Base-by-base conservation (phyloP, 108 stramenopile species). In the Nannochloropsis gaditana region DNA sequence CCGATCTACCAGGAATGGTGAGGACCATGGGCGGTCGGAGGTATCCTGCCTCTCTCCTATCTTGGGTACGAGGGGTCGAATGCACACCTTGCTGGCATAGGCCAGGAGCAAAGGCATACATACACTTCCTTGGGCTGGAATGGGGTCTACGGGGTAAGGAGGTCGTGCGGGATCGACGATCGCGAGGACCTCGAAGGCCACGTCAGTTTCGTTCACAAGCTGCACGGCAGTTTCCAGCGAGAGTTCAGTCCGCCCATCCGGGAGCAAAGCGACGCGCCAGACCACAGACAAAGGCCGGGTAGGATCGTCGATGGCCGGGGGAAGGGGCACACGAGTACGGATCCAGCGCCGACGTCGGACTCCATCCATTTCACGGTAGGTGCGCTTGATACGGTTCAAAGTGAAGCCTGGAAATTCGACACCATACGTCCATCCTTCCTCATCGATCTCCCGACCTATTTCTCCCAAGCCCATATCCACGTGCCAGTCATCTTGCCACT, bases 351-450 rank as follows among this genome's bases (percentile, higher is more conserved):
- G 15, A 4, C 59, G 15, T 6, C 59, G 15, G 19, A 73, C 59
- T n/a, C 59, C 59, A 8, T 73, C 59, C 59, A 73, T 73, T 4
- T 73, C 59, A 15, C 59, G 3, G 59, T 73, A n/a, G 4, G 59
- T 73, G 19, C 59, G 59, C 59, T 73, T 73, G 59, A 73, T 73
- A 15, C 59, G 15, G n/a, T 73, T 73, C 19, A 73, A n/a, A 4
- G 59, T 73, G 6, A 73, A 73, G 19, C 59, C 59, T 4, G 59
- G 5, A 73, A 73, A 73, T n/a, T 73, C 59, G 6, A 73, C 8
- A 8, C 59, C 59, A 73, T 73, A 73, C 59, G 59, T 73, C 59
- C 59, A 73, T 73, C 59, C 59, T n/a, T 73, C 59, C 59, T n/a
- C 8, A 73, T 73, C 59, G n/a, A 73, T 73, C 8, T 73, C 59